These are phyloP conservation scores for Pythium dissimile DNA, from an alignment of 352 stramenopile species.

Conservation along the genomic window DNA sequence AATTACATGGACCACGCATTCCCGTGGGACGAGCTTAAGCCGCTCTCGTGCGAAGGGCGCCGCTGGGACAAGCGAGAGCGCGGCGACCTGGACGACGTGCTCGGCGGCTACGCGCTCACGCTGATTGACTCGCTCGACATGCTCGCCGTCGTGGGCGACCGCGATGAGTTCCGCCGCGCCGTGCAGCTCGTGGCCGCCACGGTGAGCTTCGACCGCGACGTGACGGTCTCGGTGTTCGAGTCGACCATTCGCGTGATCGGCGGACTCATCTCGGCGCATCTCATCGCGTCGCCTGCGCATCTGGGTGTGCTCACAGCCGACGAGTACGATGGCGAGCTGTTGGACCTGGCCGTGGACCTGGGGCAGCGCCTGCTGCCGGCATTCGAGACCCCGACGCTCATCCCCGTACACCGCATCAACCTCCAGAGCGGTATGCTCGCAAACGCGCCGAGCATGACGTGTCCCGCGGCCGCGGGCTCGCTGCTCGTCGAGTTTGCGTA, in stretches of 20 bases:
- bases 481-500: constrained; percentile 96
- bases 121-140: constrained; percentile 90
- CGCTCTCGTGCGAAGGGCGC: constrained; percentile 68
- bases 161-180: constrained; percentile 67
- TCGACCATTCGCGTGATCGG: constrained; percentile 91
- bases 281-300: constrained; percentile 64
- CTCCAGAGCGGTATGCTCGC: constrained; percentile 58
- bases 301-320: constrained; percentile 46
- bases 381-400: constrained; percentile 94
- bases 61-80: constrained; percentile 78
- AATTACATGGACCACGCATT: constrained; percentile 88
- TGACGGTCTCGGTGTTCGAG: constrained; percentile 92
- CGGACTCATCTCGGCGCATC: constrained; percentile 89
- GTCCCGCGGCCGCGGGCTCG: constrained; percentile 93
- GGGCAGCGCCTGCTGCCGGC: constrained; percentile 93
- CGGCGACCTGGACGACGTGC: constrained; percentile 82
- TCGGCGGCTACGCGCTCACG: constrained; percentile 80
- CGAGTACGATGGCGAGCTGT: constrained; percentile 92
- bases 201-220: constrained; percentile 83
- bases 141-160: constrained; percentile 81
- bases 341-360: constrained; percentile 94
- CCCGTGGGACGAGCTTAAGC: constrained; percentile 87
- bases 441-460: constrained; percentile 89
- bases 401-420: constrained; percentile 97
- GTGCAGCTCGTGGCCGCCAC: constrained; percentile 56